These are phyloP conservation scores for Fragaria iinumae DNA, from an alignment of 306 rosid genomes.

Conservation along the genomic window DNA sequence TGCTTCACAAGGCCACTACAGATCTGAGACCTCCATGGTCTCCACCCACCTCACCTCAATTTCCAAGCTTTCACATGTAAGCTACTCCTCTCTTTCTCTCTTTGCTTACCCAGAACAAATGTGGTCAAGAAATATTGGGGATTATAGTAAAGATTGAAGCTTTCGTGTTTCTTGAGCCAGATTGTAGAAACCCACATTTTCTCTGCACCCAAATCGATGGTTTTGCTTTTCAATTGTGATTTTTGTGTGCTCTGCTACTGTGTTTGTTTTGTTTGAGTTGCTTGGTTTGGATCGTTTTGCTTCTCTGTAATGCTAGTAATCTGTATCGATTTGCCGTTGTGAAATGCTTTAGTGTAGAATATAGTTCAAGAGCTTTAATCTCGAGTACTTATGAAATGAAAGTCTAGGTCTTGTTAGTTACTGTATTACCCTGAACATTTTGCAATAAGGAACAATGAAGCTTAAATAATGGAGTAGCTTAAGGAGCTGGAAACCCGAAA, in stretches of 20 bases:
- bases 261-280: background rate
- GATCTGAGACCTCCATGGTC: constrained; percentile 38
- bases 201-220: background rate
- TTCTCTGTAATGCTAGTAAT: background rate
- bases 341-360: background rate
- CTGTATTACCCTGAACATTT: background rate
- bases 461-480: background rate
- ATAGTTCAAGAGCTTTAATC: background rate
- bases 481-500: background rate
- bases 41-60: constrained; percentile 12
- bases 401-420: background rate
- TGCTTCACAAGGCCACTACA: constrained; percentile 18
- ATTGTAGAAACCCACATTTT: background rate
- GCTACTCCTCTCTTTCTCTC: constrained; percentile 8
- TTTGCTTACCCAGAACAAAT: constrained; percentile 28
- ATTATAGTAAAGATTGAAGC: background rate
- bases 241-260: background rate
- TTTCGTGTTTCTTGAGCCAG: background rate
- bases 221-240: background rate
- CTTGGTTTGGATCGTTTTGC: background rate
- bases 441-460: background rate
- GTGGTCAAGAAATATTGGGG: background rate
- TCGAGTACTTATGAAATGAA: background rate
- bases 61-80: constrained; percentile 23
- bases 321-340: background rate